Conservation (phyloP, 1,284 basidiomycete genomes). For the Serendipita sp. region DNA sequence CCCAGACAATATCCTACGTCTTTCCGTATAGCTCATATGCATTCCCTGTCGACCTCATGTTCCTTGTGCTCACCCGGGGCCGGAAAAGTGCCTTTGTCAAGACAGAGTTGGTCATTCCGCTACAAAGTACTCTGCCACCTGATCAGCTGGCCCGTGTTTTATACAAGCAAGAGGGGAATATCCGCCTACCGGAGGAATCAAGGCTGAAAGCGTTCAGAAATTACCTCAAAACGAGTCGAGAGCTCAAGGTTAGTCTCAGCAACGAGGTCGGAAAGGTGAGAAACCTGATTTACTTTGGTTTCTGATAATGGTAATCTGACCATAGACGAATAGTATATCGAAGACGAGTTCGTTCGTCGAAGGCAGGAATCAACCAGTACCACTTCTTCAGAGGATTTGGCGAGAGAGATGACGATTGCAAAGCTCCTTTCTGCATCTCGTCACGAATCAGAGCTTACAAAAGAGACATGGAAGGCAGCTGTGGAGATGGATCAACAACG, state of each 20-base stretch:
- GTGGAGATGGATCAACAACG: not conserved
- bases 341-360: slow-evolving; percentile 56
- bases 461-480: not conserved
- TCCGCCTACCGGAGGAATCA: slow-evolving; percentile 31
- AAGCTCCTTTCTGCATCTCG: slow-evolving; percentile 25
- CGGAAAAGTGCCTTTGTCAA: slow-evolving; percentile 51
- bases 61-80: slow-evolving; percentile 53
- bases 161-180: slow-evolving; percentile 32
- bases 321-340: slow-evolving; percentile 33
- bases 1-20: slow-evolving; percentile 60
- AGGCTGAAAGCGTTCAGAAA: slow-evolving; percentile 39
- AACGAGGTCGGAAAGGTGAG: slow-evolving; percentile 27
- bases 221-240: slow-evolving; percentile 35
- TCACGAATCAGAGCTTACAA: not conserved
- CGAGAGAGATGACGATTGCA: slow-evolving; percentile 47
- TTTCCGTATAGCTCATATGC: slow-evolving; percentile 68
- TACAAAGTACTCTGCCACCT: slow-evolving; percentile 12
- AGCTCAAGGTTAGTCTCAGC: slow-evolving; percentile 39
- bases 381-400: slow-evolving; percentile 44
- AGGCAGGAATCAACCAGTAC: slow-evolving; percentile 30
- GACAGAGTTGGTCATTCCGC: slow-evolving; percentile 34
- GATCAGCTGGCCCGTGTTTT: slow-evolving; percentile 20
- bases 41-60: slow-evolving; percentile 60
- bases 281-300: slow-evolving; percentile 38
- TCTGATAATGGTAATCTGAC: slow-evolving; percentile 18